Conservation (phyloP, 169 alveolate genomes). For the Plasmodium gonderi region DNA sequence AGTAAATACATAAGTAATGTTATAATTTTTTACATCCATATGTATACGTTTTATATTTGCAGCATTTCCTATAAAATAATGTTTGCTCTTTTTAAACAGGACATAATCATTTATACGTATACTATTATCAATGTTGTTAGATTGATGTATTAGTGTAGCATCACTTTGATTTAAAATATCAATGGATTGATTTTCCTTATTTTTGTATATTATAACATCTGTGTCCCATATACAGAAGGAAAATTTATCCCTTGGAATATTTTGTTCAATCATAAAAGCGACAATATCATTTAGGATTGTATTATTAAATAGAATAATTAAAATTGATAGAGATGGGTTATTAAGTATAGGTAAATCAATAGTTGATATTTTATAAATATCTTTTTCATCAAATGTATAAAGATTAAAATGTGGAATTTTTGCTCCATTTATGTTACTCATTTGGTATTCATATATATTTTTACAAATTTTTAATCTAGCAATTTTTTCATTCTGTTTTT, state of each 20-base stretch:
- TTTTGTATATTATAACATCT: conserved; percentile 25
- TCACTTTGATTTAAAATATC: not conserved
- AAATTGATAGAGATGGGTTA: conserved; percentile 22
- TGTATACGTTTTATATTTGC: conserved; percentile 15
- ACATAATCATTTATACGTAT: not conserved
- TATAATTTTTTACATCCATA: not conserved
- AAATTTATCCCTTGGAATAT: conserved; percentile 43
- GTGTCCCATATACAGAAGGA: conserved; percentile 70
- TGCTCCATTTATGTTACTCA: conserved; percentile 36
- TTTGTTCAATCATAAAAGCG: conserved; percentile 1
- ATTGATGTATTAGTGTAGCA: not conserved
- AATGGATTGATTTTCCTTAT: not conserved
- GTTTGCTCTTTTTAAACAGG: not conserved
- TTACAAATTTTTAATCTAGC: conserved; percentile 59
- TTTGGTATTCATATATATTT: conserved; percentile 49
- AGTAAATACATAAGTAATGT: conserved; percentile 39
- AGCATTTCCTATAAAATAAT: not conserved
- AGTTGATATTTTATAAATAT: conserved; percentile 59
- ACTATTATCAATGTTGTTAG: not conserved
- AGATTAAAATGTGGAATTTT: conserved; percentile 73
- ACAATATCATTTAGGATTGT: conserved; percentile 8
- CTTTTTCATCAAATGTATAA: conserved; percentile 35
- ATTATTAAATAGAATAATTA: conserved; percentile 47
- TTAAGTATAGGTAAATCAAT: conserved; percentile 68
- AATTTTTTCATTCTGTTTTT: conserved; percentile 30